phyloP scores from a whole-genome alignment of 768 basidiomycete species.

The Pulveroboletus sp. region DNA sequence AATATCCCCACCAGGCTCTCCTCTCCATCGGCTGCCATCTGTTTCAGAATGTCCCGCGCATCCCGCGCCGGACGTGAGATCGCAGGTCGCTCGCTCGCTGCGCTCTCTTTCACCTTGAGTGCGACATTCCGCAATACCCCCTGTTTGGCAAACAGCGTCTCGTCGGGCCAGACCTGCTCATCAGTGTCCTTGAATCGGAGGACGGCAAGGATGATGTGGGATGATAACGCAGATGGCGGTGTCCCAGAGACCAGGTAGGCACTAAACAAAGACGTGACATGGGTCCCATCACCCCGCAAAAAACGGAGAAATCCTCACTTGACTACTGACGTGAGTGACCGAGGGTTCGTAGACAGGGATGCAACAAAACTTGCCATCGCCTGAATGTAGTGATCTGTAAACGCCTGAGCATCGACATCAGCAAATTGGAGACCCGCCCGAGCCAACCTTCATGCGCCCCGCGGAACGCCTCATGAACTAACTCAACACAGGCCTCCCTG shows the following conservation, averaged over 20 bases:
- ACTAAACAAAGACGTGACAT: slow-evolving; percentile 31
- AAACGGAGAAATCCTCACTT: slow-evolving; percentile 42
- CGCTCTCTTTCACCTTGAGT: slow-evolving; percentile 68
- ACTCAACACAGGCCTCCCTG: slow-evolving; percentile 64
- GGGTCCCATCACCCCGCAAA: not conserved
- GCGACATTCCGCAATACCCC: slow-evolving; percentile 58
- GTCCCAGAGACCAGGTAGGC: slow-evolving; percentile 64
- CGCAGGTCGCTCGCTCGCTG: slow-evolving; percentile 61
- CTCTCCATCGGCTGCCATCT: slow-evolving; percentile 21
- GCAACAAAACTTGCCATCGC: slow-evolving; percentile 60
- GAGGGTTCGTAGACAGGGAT: slow-evolving; percentile 58
- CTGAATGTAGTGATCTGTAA: slow-evolving; percentile 57
- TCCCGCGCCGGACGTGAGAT: slow-evolving; percentile 80
- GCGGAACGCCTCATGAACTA: slow-evolving; percentile 76
- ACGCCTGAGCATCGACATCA: not conserved
- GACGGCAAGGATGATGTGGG: slow-evolving; percentile 55
- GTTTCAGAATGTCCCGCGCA: slow-evolving; percentile 64
- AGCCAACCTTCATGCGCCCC: slow-evolving; percentile 59
- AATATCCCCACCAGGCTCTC: slow-evolving; percentile 28
- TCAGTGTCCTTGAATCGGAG: slow-evolving; percentile 46
- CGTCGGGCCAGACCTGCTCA: slow-evolving; percentile 5
- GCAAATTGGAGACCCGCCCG: accelerated
- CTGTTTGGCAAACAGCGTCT: slow-evolving; percentile 61
- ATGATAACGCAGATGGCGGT: slow-evolving; percentile 57
- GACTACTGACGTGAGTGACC: slow-evolving; percentile 57